phyloP scores from a whole-genome alignment of 1,139 yeast species.

The Zygosaccharomyces sapae region DNA sequence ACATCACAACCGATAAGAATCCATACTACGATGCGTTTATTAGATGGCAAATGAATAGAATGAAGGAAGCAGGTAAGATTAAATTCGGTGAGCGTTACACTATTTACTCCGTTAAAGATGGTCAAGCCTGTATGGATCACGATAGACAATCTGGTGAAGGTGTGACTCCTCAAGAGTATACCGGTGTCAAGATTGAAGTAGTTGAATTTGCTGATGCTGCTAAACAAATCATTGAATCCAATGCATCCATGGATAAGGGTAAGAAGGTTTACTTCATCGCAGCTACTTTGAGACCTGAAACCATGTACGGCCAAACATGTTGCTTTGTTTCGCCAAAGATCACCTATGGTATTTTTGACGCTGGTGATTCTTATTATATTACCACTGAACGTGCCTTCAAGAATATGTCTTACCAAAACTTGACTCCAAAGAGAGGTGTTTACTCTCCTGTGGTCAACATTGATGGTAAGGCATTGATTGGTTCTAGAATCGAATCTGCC shows the following conservation, averaged over 20 bases:
- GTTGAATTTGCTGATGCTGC: slow-evolving; percentile 46
- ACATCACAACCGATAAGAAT: slow-evolving; percentile 91
- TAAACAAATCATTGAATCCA: slow-evolving; percentile 35
- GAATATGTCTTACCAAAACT: slow-evolving; percentile 92
- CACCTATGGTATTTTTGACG: slow-evolving; percentile 85
- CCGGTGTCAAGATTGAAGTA: slow-evolving; percentile 80
- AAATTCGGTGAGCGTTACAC: slow-evolving; percentile 98
- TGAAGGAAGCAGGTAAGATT: slow-evolving; percentile 82
- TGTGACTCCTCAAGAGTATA: slow-evolving; percentile 92
- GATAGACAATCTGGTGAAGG: slow-evolving; percentile 98
- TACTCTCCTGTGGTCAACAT: slow-evolving; percentile 58
- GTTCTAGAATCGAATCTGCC: slow-evolving; percentile 86
- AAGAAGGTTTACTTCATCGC: slow-evolving; percentile 84
- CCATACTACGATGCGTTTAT: slow-evolving; percentile 94
- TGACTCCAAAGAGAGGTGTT: slow-evolving; percentile 84
- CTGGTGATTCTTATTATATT: slow-evolving; percentile 76
- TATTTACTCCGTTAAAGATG: slow-evolving; percentile 94
- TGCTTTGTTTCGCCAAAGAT: slow-evolving; percentile 97
- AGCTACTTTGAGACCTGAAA: slow-evolving; percentile 97
- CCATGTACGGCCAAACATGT: slow-evolving; percentile 98
- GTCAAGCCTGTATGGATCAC: slow-evolving; percentile 99
- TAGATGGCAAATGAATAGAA: slow-evolving; percentile 93
- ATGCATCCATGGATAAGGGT: slow-evolving; percentile 51
- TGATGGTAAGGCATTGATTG: slow-evolving; percentile 72
- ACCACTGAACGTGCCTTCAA: slow-evolving; percentile 95